Evolutionary conservation across 2,329 filamentous ascomycete species (phyloP).

Genomic region (Verticillium isaacii): DNA sequence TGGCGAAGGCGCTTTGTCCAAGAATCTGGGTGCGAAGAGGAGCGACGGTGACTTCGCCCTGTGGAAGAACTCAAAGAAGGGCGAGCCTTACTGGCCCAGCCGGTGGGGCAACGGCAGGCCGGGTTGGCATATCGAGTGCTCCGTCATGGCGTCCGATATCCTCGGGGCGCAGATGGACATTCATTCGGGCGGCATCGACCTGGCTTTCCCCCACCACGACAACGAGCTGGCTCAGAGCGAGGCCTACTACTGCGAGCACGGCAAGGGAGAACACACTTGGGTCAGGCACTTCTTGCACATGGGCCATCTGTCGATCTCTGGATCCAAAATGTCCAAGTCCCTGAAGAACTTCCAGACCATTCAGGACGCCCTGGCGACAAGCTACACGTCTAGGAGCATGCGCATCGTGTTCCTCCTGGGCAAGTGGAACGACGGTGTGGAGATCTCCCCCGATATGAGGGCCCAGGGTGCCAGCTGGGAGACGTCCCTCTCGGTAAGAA

Average conservation of each 20-base stretch:
- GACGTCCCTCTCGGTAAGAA: conserved; percentile 61
- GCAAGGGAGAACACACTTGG: conserved; percentile 64
- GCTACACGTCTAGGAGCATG: conserved; percentile 73
- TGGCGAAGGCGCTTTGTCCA: conserved; percentile 77
- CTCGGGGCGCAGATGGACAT: conserved; percentile 84
- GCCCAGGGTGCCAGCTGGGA: conserved; percentile 75
- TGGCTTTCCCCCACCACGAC: conserved; percentile 88
- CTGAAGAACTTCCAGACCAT: conserved; percentile 97
- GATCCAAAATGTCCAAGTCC: conserved; percentile 93
- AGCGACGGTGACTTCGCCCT: conserved; percentile 81
- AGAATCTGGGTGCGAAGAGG: conserved; percentile 61
- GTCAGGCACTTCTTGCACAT: conserved; percentile 96
- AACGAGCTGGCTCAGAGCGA: conserved; percentile 90
- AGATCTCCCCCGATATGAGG: conserved; percentile 81
- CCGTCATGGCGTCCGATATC: conserved; percentile 89
- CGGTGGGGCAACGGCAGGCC: conserved; percentile 84
- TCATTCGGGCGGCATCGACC: conserved; percentile 87
- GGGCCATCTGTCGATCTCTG: conserved; percentile 79
- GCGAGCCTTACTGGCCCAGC: conserved; percentile 86
- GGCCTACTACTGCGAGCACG: conserved; percentile 65
- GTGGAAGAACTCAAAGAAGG: conserved; percentile 89
- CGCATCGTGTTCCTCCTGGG: conserved; percentile 85
- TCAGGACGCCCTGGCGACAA: conserved; percentile 66
- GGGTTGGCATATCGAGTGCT: conserved; percentile 97
- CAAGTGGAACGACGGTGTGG: conserved; percentile 85